Evolutionary conservation across 495 filamentous ascomycete genomes (phyloP).

Genomic region (Aspergillus leporis): DNA sequence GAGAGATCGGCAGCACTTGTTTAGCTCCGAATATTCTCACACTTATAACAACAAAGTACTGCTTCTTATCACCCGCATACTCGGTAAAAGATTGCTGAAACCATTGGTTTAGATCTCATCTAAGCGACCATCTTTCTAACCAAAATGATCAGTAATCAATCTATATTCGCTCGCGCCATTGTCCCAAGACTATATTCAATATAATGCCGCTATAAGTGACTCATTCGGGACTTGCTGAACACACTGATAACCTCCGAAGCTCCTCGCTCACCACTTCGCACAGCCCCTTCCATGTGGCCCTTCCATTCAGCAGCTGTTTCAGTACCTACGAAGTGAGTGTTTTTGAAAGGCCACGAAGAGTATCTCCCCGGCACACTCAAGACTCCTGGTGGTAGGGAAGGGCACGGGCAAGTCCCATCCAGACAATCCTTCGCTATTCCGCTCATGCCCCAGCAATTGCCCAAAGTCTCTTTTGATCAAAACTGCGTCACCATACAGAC

Average conservation of each 20-base stretch:
- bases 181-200: too few relatives aligned
- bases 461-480: conserved; percentile 12
- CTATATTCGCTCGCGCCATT: too few relatives aligned
- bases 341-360: conserved; percentile 25
- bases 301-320: conserved; percentile 46
- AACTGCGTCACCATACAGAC: conserved; percentile 6
- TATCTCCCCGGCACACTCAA: conserved; percentile 22
- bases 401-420: conserved; percentile 29
- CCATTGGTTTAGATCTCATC: too few relatives aligned
- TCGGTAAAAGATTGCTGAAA: too few relatives aligned
- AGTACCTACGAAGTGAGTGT: conserved; percentile 51
- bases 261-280: conserved; percentile 36
- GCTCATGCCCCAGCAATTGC: conserved; percentile 26
- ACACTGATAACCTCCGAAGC: conserved; percentile 35
- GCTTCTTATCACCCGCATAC: too few relatives aligned
- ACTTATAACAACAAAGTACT: too few relatives aligned
- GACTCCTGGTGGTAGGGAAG: conserved; percentile 26
- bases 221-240: background rate
- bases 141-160: too few relatives aligned
- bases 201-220: too few relatives aligned
- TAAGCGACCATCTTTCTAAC: too few relatives aligned
- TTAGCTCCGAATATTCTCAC: too few relatives aligned
- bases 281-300: conserved; percentile 54
- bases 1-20: too few relatives aligned
- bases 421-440: conserved; percentile 26